Conservation (phyloP, 179 eudicot species). For the Silene vulgaris region DNA sequence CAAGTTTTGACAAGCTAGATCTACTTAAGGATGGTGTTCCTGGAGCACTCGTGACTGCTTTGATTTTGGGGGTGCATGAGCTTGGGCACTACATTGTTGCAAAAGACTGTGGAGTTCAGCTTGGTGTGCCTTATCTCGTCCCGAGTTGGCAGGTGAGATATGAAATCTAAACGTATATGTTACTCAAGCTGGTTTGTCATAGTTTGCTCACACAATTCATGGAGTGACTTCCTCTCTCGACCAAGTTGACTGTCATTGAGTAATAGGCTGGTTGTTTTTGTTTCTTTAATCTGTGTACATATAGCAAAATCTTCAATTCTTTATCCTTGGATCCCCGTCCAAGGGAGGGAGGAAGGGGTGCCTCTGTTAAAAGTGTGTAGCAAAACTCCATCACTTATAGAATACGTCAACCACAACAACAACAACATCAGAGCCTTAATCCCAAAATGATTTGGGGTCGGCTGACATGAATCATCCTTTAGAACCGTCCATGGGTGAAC, state of each 20-base stretch:
- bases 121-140: conserved; percentile 80
- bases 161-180: background rate
- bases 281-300: background rate
- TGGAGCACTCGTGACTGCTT: conserved; percentile 85
- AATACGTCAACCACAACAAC: too few species aligned
- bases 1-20: conserved; percentile 66
- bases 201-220: background rate
- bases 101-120: conserved; percentile 61
- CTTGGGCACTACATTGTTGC: conserved; percentile 72
- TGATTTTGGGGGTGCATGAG: conserved; percentile 79
- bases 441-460: too few species aligned
- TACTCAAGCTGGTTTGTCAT: background rate
- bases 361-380: too few species aligned
- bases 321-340: too few species aligned
- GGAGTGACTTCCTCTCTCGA: background rate
- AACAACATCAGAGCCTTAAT: too few species aligned
- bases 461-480: too few species aligned
- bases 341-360: too few species aligned
- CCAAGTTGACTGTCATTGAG: too few species aligned
- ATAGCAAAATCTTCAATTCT: too few species aligned
- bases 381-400: too few species aligned
- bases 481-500: too few species aligned
- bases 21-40: conserved; percentile 78
- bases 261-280: background rate
- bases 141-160: conserved; percentile 99